Conservation (phyloP, 768 basidiomycete species). For the Russula foetens region DNA sequence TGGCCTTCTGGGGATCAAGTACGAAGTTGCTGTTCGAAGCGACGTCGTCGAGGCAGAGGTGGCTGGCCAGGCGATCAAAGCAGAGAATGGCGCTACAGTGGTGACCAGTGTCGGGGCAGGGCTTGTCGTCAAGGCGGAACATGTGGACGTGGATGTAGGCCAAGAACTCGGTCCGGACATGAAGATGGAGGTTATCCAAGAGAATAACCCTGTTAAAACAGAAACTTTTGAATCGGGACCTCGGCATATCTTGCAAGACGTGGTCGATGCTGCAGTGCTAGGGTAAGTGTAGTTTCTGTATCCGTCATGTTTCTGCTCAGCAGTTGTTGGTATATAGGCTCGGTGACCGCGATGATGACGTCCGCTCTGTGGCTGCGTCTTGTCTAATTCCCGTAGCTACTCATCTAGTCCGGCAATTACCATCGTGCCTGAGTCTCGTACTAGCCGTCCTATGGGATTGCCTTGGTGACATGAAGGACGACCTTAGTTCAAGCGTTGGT, state of each 20-base stretch:
- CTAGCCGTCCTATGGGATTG: constrained; percentile 87
- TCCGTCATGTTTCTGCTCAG: background rate
- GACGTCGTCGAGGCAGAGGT: constrained; percentile 57
- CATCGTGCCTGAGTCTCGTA: constrained; percentile 62
- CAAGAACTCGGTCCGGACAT: background rate
- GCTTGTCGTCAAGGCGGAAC: background rate
- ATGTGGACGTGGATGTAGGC: background rate
- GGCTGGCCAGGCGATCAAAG: constrained; percentile 13
- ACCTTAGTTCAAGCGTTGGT: constrained; percentile 91
- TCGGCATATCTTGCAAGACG: constrained; percentile 57
- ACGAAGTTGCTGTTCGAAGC: constrained; percentile 89
- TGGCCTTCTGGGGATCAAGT: constrained; percentile 94
- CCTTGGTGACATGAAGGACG: constrained; percentile 89
- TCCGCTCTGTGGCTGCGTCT: constrained; percentile 88
- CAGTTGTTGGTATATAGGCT: constrained; percentile 42
- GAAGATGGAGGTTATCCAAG: constrained; percentile 17
- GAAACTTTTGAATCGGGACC: constrained; percentile 31
- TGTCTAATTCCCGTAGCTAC: constrained; percentile 84
- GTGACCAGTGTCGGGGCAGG: background rate
- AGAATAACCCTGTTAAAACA: constrained; percentile 23
- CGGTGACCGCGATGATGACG: constrained; percentile 89
- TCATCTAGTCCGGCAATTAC: constrained; percentile 68
- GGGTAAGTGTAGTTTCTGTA: constrained; percentile 47
- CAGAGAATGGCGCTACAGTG: constrained; percentile 12
- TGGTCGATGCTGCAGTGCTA: constrained; percentile 85